Percentiles rank a stretch among this genome's conserved stretches.
Evolutionary conservation across 176 grass and related monocot species (phyloP).

Genomic region (Dendrocalamus sinicus): DNA sequence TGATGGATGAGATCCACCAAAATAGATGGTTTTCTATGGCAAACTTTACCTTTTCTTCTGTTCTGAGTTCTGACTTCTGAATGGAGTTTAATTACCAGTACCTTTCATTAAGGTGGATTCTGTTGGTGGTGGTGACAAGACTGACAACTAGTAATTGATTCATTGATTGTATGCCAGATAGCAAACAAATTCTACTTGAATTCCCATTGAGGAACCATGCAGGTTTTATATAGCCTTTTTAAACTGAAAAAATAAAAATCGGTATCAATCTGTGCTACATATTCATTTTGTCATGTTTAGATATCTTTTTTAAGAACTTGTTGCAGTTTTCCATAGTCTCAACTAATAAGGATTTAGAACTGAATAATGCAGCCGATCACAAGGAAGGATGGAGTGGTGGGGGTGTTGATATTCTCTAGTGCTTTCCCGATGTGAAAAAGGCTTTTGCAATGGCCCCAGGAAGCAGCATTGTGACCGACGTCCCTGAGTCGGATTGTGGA

Average conservation of each 20-base stretch:
- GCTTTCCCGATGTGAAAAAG: slow-evolving; percentile 41
- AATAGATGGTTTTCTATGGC: neutral
- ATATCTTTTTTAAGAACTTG: neutral
- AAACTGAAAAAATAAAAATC: neutral
- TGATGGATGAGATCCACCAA: neutral
- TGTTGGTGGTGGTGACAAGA: neutral
- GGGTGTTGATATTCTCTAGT: slow-evolving; percentile 16
- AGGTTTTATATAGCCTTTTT: neutral
- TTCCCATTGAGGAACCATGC: neutral
- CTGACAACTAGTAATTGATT: neutral
- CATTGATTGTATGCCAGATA: neutral
- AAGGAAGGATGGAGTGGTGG: slow-evolving; percentile 47
- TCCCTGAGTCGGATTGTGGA: slow-evolving; percentile 50
- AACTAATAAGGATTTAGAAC: slow-evolving; percentile 28
- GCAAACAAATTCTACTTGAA: neutral
- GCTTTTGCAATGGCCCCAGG: slow-evolving; percentile 50
- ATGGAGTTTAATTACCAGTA: neutral
- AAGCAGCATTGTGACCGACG: slow-evolving; percentile 55
- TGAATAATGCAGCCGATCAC: slow-evolving; percentile 39
- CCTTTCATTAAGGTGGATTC: neutral
- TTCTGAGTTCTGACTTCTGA: slow-evolving; percentile 11
- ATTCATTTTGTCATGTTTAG: neutral
- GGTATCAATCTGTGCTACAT: neutral
- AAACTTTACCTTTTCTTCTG: neutral
- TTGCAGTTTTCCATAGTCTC: neutral